A percentile compares a stretch with the other conserved stretches of the same genome.
Evolutionary conservation across 2,329 filamentous ascomycete genomes (phyloP).

Genomic region (Neurospora sp.): DNA sequence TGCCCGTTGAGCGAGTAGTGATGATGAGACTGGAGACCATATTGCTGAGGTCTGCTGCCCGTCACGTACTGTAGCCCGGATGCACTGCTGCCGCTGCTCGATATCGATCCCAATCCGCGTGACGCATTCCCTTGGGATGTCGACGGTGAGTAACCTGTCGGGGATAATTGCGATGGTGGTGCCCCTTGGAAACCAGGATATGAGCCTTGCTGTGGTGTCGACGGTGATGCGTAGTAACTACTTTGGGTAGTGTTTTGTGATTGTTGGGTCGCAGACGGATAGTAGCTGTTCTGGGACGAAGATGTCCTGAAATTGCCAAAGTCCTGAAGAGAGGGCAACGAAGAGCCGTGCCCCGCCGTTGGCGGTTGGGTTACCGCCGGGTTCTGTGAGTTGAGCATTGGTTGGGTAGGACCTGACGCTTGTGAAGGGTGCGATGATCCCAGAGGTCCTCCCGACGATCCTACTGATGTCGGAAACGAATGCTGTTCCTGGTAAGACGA

Average conservation of each 20-base stretch:
- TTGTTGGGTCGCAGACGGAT: conserved; percentile 4
- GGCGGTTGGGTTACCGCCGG: conserved; percentile 6
- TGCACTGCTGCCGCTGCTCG: conserved; percentile 21
- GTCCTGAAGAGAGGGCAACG: conserved; percentile 13
- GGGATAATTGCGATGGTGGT: conserved; percentile 7
- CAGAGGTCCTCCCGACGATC: conserved; percentile 22
- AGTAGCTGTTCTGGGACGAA: conserved; percentile 7
- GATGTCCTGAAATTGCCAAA: conserved; percentile 5
- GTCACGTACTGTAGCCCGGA: conserved; percentile 16
- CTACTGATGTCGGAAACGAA: conserved; percentile 50
- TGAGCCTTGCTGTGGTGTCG: conserved; percentile 26
- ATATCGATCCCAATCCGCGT: conserved; percentile 5
- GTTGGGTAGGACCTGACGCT: conserved; percentile 8
- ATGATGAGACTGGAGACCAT: conserved; percentile 26
- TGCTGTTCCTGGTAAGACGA: conserved; percentile 59
- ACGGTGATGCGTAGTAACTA: conserved; percentile 28
- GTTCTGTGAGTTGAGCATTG: conserved; percentile 8
- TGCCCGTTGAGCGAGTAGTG: conserved; percentile 23
- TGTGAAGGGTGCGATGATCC: conserved; percentile 18
- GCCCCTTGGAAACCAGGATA: conserved; percentile 9
- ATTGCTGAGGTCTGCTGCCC: conserved; percentile 44
- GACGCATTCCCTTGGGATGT: conserved; percentile 4
- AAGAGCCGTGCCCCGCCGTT: conserved; percentile 6
- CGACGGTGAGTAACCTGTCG: conserved; percentile 3
- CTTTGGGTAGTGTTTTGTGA: neutral